Conservation (phyloP, 176 grass and related monocot genomes). For the Dactylis glomerata region DNA sequence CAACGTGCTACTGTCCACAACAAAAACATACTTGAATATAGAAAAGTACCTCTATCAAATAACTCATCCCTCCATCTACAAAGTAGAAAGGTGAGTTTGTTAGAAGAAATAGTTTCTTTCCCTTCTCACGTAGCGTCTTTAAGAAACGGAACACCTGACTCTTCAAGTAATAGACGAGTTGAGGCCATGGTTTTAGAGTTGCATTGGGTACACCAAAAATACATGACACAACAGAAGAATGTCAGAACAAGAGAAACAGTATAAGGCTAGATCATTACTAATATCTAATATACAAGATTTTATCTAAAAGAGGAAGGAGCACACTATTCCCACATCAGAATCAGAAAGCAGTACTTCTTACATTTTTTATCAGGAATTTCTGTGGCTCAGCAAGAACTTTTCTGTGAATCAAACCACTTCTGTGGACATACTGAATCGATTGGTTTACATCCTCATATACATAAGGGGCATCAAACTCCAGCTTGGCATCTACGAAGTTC, state of each 20-base stretch:
- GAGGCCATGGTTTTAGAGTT: conserved; percentile 13
- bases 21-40: conserved; percentile 14
- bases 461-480: conserved; percentile 94
- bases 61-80: conserved; percentile 95
- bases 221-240: not conserved
- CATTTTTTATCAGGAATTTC: conserved; percentile 92
- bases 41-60: conserved; percentile 84
- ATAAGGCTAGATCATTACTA: conserved; percentile 8
- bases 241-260: conserved; percentile 14
- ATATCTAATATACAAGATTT: not conserved
- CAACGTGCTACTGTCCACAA: too few species aligned
- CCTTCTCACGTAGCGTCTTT: conserved; percentile 77
- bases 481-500: conserved; percentile 87
- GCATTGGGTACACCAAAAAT: not conserved
- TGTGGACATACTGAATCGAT: conserved; percentile 95
- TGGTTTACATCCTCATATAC: conserved; percentile 93
- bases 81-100: conserved; percentile 99
- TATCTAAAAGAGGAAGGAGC: not conserved
- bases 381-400: conserved; percentile 86
- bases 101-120: conserved; percentile 92
- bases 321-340: not conserved
- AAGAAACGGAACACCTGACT: conserved; percentile 65
- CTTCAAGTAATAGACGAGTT: conserved; percentile 44
- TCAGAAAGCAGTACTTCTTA: conserved; percentile 30
- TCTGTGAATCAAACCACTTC: conserved; percentile 78